A percentile compares a stretch with the other conserved stretches of the same genome.
Evolutionary conservation across 345 rosid species (phyloP).

Genomic region (Linum tenue): DNA sequence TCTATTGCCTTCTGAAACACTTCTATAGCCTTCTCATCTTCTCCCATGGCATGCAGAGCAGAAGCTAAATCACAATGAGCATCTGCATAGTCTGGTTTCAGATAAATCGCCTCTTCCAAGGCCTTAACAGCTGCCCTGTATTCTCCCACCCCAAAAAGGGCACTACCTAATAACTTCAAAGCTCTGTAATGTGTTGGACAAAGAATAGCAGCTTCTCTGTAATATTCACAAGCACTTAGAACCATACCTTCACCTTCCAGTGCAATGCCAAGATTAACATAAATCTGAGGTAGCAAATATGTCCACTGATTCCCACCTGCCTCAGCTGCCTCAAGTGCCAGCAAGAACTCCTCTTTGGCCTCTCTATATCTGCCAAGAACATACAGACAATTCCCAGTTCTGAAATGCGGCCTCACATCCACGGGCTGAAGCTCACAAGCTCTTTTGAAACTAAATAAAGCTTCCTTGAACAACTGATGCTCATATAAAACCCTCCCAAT

Average conservation of each 20-base stretch:
- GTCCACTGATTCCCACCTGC: slow-evolving; percentile 89
- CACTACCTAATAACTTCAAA: slow-evolving; percentile 87
- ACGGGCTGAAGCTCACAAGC: slow-evolving; percentile 90
- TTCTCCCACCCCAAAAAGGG: slow-evolving; percentile 94
- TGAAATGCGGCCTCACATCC: slow-evolving; percentile 89
- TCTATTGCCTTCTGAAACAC: slow-evolving; percentile 95
- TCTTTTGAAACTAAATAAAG: slow-evolving; percentile 80
- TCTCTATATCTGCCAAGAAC: slow-evolving; percentile 70
- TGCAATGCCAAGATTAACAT: slow-evolving; percentile 89
- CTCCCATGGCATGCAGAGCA: slow-evolving; percentile 82
- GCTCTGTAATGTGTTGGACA: slow-evolving; percentile 99
- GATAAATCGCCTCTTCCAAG: slow-evolving; percentile 90
- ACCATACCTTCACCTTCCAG: slow-evolving; percentile 99
- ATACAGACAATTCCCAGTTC: slow-evolving; percentile 81
- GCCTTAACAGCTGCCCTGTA: slow-evolving; percentile 96
- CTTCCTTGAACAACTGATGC: slow-evolving; percentile 79
- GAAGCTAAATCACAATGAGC: slow-evolving; percentile 98
- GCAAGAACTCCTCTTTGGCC: slow-evolving; percentile 76
- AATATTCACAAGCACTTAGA: slow-evolving; percentile 96
- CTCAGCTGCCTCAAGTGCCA: slow-evolving; percentile 86
- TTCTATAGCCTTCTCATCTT: slow-evolving; percentile 92
- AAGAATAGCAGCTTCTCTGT: slow-evolving; percentile 95
- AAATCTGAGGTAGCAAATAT: slow-evolving; percentile 88
- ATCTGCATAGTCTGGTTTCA: slow-evolving; percentile 92
- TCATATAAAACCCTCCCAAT: slow-evolving; percentile 83